Evolutionary conservation across 805 yeast genomes (phyloP), one percentile per base, ranked within the genome.

Genomic region (Wickerhamiella azymoides): DNA sequence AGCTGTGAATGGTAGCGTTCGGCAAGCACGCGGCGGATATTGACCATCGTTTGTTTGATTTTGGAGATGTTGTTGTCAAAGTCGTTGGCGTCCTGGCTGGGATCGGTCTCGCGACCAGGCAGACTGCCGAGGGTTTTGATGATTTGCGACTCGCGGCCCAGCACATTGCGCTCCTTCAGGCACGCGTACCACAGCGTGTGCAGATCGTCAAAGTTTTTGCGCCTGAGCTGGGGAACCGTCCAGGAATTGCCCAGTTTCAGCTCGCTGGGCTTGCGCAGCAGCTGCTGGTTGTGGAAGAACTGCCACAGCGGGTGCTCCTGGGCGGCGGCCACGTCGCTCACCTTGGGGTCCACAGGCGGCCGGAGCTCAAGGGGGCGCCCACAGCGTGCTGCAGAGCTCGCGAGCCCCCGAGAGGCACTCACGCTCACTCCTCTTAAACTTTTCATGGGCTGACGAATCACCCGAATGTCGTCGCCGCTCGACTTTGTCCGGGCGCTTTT

Each of bases 271-370:
- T 68, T 60, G 54, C 96, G 73, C 49, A 82, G 64, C 49, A 78
- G 76, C 55, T 72, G 69, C 47, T 77, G 70, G 35, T 82, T 72
- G 41, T 67, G 61, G 67, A 89, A 92, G 61, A 92, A 92, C 56
- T 83, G 88, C 95, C 96, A 92, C 52, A 92, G 70, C 26, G 97
- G 98, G 64, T 92, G 98, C 60, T 81, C 82, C 5, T 80, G 89
- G 11, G 77, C 72, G 28, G 83, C 82, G 49, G 71, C 71, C 46
- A 88, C 70, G 62, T 84, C 84, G 52, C 72, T 69, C 45, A 74
- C 79, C 1, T 92, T 74, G 13, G 98, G 97, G 11, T 84, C 73
- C 53, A 92, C 80, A 13, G 97, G 97, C 10, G 81, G 73, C 46
- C 89, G 74, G 52, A 88, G 71, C 51, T 69, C 65, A 50, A 81